A percentile compares a stretch with the other conserved stretches of the same genome.
These are phyloP conservation scores for Erythrophleum ivorense DNA, from an alignment of 331 rosid genomes.

Conservation along the genomic window DNA sequence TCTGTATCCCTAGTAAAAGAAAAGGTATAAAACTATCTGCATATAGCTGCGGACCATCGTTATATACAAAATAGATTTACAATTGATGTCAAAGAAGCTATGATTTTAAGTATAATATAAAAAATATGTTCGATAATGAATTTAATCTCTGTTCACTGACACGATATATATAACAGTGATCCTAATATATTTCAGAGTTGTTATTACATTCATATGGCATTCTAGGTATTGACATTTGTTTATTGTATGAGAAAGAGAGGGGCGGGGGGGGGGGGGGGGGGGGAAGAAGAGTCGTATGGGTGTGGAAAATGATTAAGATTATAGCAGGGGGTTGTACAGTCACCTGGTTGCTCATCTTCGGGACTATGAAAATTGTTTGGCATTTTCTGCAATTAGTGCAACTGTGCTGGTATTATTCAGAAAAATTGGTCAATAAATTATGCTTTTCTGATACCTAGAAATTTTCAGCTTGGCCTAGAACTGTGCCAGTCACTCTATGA, in stretches of 20 bases:
- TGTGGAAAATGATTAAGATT: not conserved
- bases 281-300: too few species aligned
- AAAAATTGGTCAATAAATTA: not conserved
- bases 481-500: not conserved
- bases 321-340: not conserved
- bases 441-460: not conserved
- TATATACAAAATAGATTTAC: not conserved
- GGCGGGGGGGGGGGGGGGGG: too few species aligned
- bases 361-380: not conserved
- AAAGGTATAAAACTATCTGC: not conserved
- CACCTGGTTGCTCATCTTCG: not conserved
- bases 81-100: not conserved
- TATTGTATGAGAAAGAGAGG: not conserved
- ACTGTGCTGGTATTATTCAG: not conserved
- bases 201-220: not conserved
- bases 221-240: not conserved
- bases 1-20: not conserved
- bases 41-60: conserved; percentile 10
- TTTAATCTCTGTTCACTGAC: not conserved
- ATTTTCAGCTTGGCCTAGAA: not conserved
- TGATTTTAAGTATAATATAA: not conserved
- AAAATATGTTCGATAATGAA: not conserved
- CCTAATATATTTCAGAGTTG: not conserved
- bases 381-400: not conserved
- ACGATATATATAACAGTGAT: not conserved